Base-by-base conservation (phyloP, 306 rosid species). In the Gastrolobium bilobum region DNA sequence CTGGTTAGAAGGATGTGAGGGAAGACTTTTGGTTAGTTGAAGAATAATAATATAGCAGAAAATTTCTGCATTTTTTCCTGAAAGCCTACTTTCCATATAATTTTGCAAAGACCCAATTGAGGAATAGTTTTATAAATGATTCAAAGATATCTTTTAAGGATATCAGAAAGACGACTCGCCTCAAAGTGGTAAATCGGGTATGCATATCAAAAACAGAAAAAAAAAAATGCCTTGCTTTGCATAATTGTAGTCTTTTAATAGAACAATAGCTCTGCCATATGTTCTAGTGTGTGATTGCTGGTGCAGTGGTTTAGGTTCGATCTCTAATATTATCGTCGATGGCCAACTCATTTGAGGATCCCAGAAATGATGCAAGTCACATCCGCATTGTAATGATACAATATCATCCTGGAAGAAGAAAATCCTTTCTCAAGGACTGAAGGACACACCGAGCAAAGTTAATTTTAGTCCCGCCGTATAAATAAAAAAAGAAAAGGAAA, bases 271-370 rank as follows among this genome's bases (percentile, higher is more conserved):
- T 75, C 71, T 81, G 54, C 51, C 50, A 48, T 47, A 29, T 31
- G 59, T 56, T 67, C 4, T 26, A 50, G 42, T 29, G 51, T 62
- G 77, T 74, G 40, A 29, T 60, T 56, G 71, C 2, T 50, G 39
- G 48, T 59, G 30, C n/a, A n/a, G 59, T 30, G 20, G 52, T 68
- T 81, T 75, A 37, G 15, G 31, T 58, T 69, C 62, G 13, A 57
- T 13, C 66, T 48, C 40, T 74, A 10, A 43, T n/a, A 46, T 4
- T 4, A 44, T 57, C 20, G 7, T 48, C 31, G 4, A 61, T 15
- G 60, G 2, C 7, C 34, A 11, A 34, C 60, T 75, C 37, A 75
- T 15, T 60, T 67, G 53, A 39, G 52, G 77, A 35, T 56, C 59
- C 66, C 66, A 56, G 31, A 20, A 10, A 53, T 51, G 29, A 35